These are phyloP conservation scores for Hypomontagnella monticulosa DNA, from an alignment of 495 filamentous ascomycete species.

Conservation along the genomic window DNA sequence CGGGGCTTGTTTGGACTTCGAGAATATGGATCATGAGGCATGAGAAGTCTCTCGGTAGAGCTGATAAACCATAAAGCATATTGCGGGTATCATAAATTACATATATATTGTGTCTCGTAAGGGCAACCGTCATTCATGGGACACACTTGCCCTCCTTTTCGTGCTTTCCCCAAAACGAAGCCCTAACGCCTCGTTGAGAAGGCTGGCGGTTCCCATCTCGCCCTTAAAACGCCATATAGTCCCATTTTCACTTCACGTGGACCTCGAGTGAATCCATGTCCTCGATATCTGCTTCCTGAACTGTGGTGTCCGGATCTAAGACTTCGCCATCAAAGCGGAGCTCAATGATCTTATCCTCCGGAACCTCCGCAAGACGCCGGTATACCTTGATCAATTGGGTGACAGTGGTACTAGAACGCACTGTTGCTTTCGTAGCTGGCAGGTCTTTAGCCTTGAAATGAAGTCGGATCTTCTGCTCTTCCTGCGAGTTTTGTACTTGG, in stretches of 20 bases:
- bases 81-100: constrained; percentile 27
- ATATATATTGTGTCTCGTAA: constrained; percentile 11
- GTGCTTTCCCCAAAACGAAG: background rate
- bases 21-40: constrained; percentile 20
- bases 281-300: constrained; percentile 77
- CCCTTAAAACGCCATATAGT: background rate
- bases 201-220: too few species aligned
- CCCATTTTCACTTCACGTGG: constrained; percentile 60
- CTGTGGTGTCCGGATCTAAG: constrained; percentile 66
- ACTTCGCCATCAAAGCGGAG: constrained; percentile 85
- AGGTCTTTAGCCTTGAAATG: constrained; percentile 58
- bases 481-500: constrained; percentile 35
- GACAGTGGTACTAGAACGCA: constrained; percentile 51
- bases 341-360: constrained; percentile 61
- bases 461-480: constrained; percentile 61
- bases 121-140: constrained; percentile 10
- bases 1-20: constrained; percentile 6
- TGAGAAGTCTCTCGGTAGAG: constrained; percentile 14
- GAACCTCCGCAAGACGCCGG: constrained; percentile 44
- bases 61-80: constrained; percentile 13
- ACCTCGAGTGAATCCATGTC: constrained; percentile 85
- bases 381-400: constrained; percentile 52
- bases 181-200: background rate
- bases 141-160: background rate
- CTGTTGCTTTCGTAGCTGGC: constrained; percentile 49